Base-by-base conservation (phyloP, 2,329 filamentous ascomycete genomes). In the Alternaria sp. region DNA sequence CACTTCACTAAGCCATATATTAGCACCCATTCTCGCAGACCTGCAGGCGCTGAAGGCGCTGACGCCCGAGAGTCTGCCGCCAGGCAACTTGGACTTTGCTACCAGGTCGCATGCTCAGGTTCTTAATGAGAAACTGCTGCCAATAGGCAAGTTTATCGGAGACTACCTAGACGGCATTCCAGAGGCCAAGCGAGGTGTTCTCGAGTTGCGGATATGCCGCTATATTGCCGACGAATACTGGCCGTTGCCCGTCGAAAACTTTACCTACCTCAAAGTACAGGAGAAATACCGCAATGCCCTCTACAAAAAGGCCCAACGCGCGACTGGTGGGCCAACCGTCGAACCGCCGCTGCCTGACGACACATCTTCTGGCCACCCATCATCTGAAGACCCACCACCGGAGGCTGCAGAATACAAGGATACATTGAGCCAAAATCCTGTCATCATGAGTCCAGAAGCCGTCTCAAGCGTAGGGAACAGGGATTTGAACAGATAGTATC, bases 161-260 rank as follows among this genome's bases (percentile, higher is more conserved):
- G 2, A 36, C 0, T 7, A 55, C 11, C 20, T 66, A 8, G 32
- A 49, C 7, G 20, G 34, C 0, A 11, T 58, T 9, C 22, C 52
- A 12, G 51, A 54, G 24, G 51, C 52, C 12, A 26, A 14, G 5
- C 39, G 57, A 12, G 62, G 63, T 9, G 16, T 2, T 2, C 38
- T 58, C 18, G 69, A 73, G 43, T 14, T 68, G 36, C 32, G 57
- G 32, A 47, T 70, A 8, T 72, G 66, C 42, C 61, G 46, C 7
- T 43, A 65, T 20, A 65, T 71, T 24, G 64, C 70, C 3, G 32
- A 51, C 0, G 38, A 58, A 4, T 65, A 67, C 47, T 72, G 68
- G 70, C 70, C 67, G 5, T 46, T 64, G 11, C 62, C 64, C 14
- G 32, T 53, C 20, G 41, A 34, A 30, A n/a, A 60, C 16, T 51